Percentiles rank a stretch among this genome's conserved stretches.
Conservation (phyloP, 176 grass and related monocot species). For the Saccharum spontaneum region DNA sequence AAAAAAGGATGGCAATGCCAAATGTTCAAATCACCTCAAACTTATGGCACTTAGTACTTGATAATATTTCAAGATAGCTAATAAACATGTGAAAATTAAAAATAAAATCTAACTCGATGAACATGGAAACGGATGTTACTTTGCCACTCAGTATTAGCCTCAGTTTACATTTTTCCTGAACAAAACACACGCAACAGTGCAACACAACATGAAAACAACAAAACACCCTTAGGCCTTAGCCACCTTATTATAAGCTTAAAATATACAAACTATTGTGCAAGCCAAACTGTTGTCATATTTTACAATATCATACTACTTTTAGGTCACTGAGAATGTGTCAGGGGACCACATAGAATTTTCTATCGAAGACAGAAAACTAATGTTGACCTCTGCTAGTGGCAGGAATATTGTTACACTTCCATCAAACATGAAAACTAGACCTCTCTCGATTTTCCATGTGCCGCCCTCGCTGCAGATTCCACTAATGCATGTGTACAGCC, state of each 20-base stretch:
- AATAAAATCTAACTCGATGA: not conserved
- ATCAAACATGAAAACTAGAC: not conserved
- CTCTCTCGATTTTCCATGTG: not conserved
- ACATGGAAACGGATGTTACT: not conserved
- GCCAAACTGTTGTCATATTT: not conserved
- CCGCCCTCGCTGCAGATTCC: not conserved
- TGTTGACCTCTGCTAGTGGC: not conserved
- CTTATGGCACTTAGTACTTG: not conserved
- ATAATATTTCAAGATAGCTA: constrained; percentile 6
- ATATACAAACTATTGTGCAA: not conserved
- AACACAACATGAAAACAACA: not conserved
- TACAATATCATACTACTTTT: constrained; percentile 1
- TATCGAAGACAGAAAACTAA: constrained; percentile 12
- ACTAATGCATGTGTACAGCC: not conserved
- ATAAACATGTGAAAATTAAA: not conserved
- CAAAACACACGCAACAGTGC: not conserved
- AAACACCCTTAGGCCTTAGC: not conserved
- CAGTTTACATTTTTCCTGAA: not conserved
- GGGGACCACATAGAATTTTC: not conserved
- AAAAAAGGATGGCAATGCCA: not conserved
- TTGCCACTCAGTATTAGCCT: not conserved
- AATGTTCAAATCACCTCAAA: not conserved
- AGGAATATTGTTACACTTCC: constrained; percentile 1
- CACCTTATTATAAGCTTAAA: constrained; percentile 6
- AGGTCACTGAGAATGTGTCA: not conserved